Percentiles rank a stretch among this genome's conserved stretches.
phyloP scores from a whole-genome alignment of 768 basidiomycete genomes.

The Imleria badia region DNA sequence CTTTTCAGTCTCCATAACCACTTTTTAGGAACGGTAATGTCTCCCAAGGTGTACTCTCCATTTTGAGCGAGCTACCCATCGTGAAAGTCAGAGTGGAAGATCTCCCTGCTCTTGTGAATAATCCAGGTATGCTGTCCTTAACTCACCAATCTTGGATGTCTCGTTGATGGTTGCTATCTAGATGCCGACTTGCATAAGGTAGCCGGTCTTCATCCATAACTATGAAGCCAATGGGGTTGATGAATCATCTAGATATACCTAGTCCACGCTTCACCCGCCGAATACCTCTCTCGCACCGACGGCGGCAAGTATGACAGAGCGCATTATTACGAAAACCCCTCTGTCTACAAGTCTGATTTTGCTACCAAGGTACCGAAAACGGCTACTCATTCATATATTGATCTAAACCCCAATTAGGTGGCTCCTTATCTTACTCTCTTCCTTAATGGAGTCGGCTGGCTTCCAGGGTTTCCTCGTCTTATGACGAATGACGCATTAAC shows the following conservation, averaged over 20 bases:
- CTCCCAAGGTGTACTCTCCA: constrained; percentile 70
- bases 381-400: neutral
- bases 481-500: constrained; percentile 68
- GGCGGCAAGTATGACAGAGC: constrained; percentile 57
- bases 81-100: constrained; percentile 54
- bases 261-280: constrained; percentile 63
- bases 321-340: constrained; percentile 74
- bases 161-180: constrained; percentile 22
- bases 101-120: constrained; percentile 53
- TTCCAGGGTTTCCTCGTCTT: constrained; percentile 71
- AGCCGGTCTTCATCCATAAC: neutral
- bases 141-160: neutral
- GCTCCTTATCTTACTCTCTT: constrained; percentile 85
- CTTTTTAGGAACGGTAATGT: constrained; percentile 73
- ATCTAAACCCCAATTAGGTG: constrained; percentile 45
- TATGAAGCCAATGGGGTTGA: neutral
- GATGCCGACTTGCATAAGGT: constrained; percentile 63
- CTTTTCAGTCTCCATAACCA: neutral
- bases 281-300: constrained; percentile 66
- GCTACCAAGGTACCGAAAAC: constrained; percentile 52
- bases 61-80: constrained; percentile 70
- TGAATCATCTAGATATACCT: constrained; percentile 59
- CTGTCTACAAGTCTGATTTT: constrained; percentile 66
- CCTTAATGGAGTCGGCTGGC: constrained; percentile 87
- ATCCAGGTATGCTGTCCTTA: constrained; percentile 42